These are phyloP conservation scores for Geranomyces variabilis DNA, from an alignment of 192 early-diverging fungal species.

Conservation along the genomic window DNA sequence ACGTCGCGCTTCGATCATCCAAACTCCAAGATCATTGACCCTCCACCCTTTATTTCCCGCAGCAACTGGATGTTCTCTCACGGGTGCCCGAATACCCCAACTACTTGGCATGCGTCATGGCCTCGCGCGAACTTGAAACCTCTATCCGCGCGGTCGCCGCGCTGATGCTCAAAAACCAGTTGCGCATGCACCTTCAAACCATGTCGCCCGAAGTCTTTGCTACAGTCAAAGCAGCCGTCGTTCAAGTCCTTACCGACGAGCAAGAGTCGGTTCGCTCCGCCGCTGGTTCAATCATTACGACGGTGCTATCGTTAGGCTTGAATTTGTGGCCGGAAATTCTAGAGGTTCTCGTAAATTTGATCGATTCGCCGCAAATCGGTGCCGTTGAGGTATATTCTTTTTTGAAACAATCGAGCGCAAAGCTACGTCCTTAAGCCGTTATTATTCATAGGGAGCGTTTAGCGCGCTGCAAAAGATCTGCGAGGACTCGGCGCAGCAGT, in stretches of 20 bases:
- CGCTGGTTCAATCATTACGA: slow-evolving; percentile 87
- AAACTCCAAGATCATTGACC: background rate
- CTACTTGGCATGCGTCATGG: slow-evolving; percentile 88
- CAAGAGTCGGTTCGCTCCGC: slow-evolving; percentile 75
- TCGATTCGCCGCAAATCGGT: slow-evolving; percentile 70
- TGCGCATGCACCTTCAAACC: slow-evolving; percentile 53
- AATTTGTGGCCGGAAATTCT: slow-evolving; percentile 85
- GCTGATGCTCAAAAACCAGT: slow-evolving; percentile 63
- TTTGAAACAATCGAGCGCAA: no score
- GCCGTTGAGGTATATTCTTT: slow-evolving; percentile 69
- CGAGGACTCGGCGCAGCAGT: slow-evolving; percentile 84
- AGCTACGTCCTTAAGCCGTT: no score
- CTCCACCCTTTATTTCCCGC: background rate
- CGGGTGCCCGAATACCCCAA: slow-evolving; percentile 81
- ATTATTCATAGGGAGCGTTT: slow-evolving; percentile 68
- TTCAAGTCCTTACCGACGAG: slow-evolving; percentile 71
- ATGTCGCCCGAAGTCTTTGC: slow-evolving; percentile 56
- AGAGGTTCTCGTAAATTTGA: slow-evolving; percentile 72
- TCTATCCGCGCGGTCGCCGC: slow-evolving; percentile 81
- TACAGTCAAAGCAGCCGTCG: slow-evolving; percentile 65
- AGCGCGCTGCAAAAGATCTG: slow-evolving; percentile 92
- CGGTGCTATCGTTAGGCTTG: slow-evolving; percentile 74
- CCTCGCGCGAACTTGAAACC: slow-evolving; percentile 64
- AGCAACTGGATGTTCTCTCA: slow-evolving; percentile 44
- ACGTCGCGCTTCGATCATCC: background rate